Evolutionary conservation across 305 asterid species (phyloP).

Genomic region (Andrographis paniculata): DNA sequence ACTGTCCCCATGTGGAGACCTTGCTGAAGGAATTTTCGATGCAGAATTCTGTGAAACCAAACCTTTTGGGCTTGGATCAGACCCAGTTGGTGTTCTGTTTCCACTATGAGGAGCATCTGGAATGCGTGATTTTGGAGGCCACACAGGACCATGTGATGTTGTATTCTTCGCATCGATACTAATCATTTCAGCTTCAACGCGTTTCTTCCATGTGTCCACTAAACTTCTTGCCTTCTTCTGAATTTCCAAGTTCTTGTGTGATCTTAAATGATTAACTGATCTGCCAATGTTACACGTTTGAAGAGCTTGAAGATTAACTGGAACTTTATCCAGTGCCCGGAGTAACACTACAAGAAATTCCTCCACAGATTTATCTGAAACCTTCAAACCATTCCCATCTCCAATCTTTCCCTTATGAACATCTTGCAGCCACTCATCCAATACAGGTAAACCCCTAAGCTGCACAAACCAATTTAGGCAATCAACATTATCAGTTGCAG

Average conservation of each 20-base stretch:
- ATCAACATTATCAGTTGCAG: slow-evolving; percentile 71
- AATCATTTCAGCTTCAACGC: slow-evolving; percentile 86
- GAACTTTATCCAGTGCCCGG: slow-evolving; percentile 78
- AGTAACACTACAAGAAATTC: slow-evolving; percentile 75
- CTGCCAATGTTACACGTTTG: slow-evolving; percentile 77
- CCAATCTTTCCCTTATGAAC: slow-evolving; percentile 67
- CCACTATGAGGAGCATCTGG: slow-evolving; percentile 52
- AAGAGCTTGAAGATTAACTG: slow-evolving; percentile 68
- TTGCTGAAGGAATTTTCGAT: slow-evolving; percentile 40
- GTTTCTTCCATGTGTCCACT: slow-evolving; percentile 91
- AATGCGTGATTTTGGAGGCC: slow-evolving; percentile 63
- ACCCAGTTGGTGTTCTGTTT: slow-evolving; percentile 36
- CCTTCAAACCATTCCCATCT: slow-evolving; percentile 37
- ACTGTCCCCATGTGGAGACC: slow-evolving; percentile 52
- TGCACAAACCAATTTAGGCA: slow-evolving; percentile 80
- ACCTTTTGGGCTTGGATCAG: slow-evolving; percentile 51
- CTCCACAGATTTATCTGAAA: slow-evolving; percentile 54
- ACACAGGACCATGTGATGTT: slow-evolving; percentile 38
- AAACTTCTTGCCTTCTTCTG: slow-evolving; percentile 68
- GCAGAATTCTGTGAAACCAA: slow-evolving; percentile 42
- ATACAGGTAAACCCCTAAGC: slow-evolving; percentile 61
- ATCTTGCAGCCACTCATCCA: slow-evolving; percentile 97
- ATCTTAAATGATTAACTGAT: slow-evolving; percentile 77
- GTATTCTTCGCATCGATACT: slow-evolving; percentile 50
- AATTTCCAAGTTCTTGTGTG: slow-evolving; percentile 65